A percentile compares a stretch with the other conserved stretches of the same genome.
Conservation (phyloP, 805 yeast genomes). For the Starmerella stigmatis region DNA sequence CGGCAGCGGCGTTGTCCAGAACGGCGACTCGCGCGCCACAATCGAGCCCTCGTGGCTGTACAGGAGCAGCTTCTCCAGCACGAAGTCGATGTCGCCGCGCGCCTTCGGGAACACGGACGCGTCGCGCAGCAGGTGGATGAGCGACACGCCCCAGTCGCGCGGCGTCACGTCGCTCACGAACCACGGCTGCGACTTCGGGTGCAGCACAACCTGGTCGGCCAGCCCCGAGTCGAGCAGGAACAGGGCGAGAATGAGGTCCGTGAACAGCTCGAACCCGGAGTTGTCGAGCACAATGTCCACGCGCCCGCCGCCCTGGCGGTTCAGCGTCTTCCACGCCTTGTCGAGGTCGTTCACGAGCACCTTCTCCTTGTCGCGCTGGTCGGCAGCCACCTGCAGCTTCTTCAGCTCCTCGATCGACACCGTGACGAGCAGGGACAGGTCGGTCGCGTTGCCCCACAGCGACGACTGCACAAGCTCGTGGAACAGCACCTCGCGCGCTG, state of each 20-base stretch:
- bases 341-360: conserved; percentile 68
- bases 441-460: conserved; percentile 98
- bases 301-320: conserved; percentile 33
- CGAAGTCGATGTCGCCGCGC: conserved; percentile 38
- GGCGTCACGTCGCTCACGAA: conserved; percentile 94
- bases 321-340: conserved; percentile 45
- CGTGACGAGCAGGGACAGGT: conserved; percentile 76
- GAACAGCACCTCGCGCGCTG: conserved; percentile 46
- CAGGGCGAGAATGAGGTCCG: conserved; percentile 61
- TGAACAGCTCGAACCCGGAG: conserved; percentile 88
- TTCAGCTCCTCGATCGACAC: conserved; percentile 66
- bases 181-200: conserved; percentile 90
- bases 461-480: conserved; percentile 79
- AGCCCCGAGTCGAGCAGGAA: conserved; percentile 64
- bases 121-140: conserved; percentile 49
- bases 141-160: conserved; percentile 51
- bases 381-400: conserved; percentile 74
- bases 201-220: conserved; percentile 56
- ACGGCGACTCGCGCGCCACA: conserved; percentile 48
- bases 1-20: conserved; percentile 77
- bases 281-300: conserved; percentile 83
- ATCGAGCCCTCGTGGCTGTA: conserved; percentile 42
- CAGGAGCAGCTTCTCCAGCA: conserved; percentile 39
- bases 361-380: conserved; percentile 70
- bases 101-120: conserved; percentile 40